Conservation (phyloP, 345 rosid species). For the Dipteronia sinensis region DNA sequence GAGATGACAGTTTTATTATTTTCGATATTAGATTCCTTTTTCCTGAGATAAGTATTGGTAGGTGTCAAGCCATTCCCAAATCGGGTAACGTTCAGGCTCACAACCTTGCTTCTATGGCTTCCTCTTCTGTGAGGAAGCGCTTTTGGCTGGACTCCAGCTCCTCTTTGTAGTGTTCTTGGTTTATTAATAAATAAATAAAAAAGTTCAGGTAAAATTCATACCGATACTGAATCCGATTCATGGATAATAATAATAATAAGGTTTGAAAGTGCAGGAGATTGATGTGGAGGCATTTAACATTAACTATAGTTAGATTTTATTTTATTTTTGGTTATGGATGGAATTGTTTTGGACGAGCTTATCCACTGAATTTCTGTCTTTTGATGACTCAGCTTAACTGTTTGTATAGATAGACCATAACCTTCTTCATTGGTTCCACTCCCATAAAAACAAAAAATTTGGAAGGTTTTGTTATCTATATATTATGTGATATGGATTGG, state of each 20-base stretch:
- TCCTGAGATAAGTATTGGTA: too few species aligned
- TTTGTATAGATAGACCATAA: conserved; percentile 34
- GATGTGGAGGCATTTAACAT: background rate
- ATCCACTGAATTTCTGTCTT: conserved; percentile 29
- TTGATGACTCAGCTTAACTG: conserved; percentile 51
- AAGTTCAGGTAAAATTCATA: background rate
- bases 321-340: background rate
- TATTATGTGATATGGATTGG: too few species aligned
- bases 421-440: conserved; percentile 15
- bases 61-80: too few species aligned
- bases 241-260: too few species aligned
- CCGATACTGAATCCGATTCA: background rate
- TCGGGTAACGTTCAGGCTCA: too few species aligned
- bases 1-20: too few species aligned
- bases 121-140: too few species aligned
- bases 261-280: background rate
- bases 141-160: too few species aligned
- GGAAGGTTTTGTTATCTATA: background rate
- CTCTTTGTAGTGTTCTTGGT: too few species aligned
- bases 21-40: too few species aligned
- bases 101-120: too few species aligned
- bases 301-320: background rate
- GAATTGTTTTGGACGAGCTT: conserved; percentile 22
- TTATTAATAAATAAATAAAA: too few species aligned
- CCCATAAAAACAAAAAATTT: background rate